These are phyloP conservation scores for Smittium culicis DNA, from an alignment of 371 early-diverging fungal genomes.

Conservation along the genomic window DNA sequence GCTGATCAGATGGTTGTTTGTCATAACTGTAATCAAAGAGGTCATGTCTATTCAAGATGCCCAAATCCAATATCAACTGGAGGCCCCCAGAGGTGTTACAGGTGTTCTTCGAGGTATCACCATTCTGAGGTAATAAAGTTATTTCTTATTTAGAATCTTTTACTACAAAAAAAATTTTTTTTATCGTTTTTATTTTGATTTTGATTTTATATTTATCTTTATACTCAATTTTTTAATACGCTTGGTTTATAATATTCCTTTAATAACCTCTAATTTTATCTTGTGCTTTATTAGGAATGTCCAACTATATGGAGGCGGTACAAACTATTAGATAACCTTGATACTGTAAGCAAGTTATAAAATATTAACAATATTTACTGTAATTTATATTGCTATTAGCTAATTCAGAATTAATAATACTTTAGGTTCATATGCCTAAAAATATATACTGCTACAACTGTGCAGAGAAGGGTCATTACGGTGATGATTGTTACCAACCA, in stretches of 20 bases:
- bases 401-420: neutral
- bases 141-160: neutral
- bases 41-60: slow-evolving; percentile 24
- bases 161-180: neutral
- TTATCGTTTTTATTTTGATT: neutral
- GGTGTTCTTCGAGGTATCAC: slow-evolving; percentile 19
- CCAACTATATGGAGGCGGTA: neutral
- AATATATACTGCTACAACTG: slow-evolving; percentile 29
- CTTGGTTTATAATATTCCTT: no score
- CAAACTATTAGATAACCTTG: neutral
- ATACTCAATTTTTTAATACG: no score
- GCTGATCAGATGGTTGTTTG: slow-evolving; percentile 21
- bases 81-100: slow-evolving; percentile 14
- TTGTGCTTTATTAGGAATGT: neutral
- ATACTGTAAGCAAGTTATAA: neutral
- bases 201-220: no score
- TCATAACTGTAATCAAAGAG: slow-evolving; percentile 31
- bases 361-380: no score
- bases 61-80: slow-evolving; percentile 15
- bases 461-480: slow-evolving; percentile 20
- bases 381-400: no score
- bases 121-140: slow-evolving; percentile 18
- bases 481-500: slow-evolving; percentile 17
- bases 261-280: no score
- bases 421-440: neutral